Percentiles rank a stretch among this genome's conserved stretches.
These are phyloP conservation scores for Mycena alexandri DNA, from an alignment of 768 basidiomycete genomes.

Conservation along the genomic window DNA sequence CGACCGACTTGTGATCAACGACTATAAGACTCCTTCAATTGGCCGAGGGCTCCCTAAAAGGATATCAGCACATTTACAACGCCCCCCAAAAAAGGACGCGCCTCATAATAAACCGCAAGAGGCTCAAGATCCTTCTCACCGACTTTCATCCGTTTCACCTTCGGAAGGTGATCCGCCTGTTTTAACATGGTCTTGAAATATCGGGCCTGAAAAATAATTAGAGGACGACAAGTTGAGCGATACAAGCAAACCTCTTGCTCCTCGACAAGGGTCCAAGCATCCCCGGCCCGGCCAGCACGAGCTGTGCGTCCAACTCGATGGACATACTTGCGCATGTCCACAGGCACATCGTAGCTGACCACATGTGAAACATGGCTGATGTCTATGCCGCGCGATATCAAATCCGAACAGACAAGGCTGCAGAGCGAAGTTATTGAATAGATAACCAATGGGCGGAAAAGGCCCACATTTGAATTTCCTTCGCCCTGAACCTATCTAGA, in stretches of 20 bases:
- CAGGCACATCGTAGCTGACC: conserved; percentile 93
- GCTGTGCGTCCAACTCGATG: conserved; percentile 98
- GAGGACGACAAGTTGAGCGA: conserved; percentile 12
- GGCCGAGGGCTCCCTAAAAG: conserved; percentile 24
- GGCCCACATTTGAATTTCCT: conserved; percentile 86
- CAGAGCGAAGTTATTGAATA: conserved; percentile 1
- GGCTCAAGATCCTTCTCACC: conserved; percentile 69
- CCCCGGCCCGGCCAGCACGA: conserved; percentile 87
- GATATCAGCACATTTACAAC: neutral
- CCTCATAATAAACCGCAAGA: conserved; percentile 76
- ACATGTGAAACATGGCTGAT: conserved; percentile 94
- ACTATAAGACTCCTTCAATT: conserved; percentile 33
- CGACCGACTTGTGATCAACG: neutral
- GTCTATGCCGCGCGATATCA: conserved; percentile 96
- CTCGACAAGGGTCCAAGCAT: conserved; percentile 96
- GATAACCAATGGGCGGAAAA: neutral
- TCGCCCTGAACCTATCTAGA: conserved; percentile 83
- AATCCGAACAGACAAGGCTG: conserved; percentile 95
- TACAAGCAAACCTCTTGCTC: conserved; percentile 77
- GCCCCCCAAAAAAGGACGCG: conserved; percentile 44
- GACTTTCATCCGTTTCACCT: conserved; percentile 77
- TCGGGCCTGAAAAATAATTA: conserved; percentile 66
- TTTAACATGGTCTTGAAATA: conserved; percentile 90
- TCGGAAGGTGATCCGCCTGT: conserved; percentile 75
- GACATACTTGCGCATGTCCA: conserved; percentile 99